A percentile compares a stretch with the other conserved stretches of the same genome.
phyloP scores from a whole-genome alignment of 176 grass and related monocot species.

The Oryza meridionalis region DNA sequence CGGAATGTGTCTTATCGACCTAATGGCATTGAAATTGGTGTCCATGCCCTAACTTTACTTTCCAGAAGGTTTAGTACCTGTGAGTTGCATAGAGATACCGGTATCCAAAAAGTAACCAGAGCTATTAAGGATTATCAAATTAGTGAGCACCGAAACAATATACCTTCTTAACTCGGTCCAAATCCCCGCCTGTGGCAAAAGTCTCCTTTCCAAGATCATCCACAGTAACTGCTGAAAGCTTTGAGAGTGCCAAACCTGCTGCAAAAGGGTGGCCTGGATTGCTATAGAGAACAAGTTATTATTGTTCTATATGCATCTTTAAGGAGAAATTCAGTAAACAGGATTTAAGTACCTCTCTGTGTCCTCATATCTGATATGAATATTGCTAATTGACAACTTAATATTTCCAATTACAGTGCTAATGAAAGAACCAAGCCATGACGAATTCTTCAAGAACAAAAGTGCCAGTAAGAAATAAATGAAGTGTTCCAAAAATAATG shows the following conservation, averaged over 20 bases:
- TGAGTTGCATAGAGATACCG: conserved; percentile 16
- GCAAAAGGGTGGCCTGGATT: conserved; percentile 95
- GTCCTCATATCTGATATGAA: conserved; percentile 98
- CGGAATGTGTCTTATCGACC: background rate
- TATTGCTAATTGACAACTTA: conserved; percentile 89
- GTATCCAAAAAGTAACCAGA: conserved; percentile 25
- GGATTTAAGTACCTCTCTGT: conserved; percentile 74
- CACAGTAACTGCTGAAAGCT: conserved; percentile 88
- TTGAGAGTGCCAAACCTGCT: conserved; percentile 81
- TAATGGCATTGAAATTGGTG: background rate
- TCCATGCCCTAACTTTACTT: conserved; percentile 25
- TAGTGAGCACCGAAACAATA: conserved; percentile 20
- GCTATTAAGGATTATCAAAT: conserved; percentile 25
- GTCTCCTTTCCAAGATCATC: conserved; percentile 89
- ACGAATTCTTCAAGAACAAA: conserved; percentile 69
- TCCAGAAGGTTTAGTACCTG: background rate
- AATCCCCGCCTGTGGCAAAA: conserved; percentile 90
- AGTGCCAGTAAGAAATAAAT: conserved; percentile 31
- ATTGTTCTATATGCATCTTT: conserved; percentile 31
- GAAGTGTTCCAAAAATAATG: background rate
- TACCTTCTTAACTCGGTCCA: conserved; percentile 88
- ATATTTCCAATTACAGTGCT: conserved; percentile 95
- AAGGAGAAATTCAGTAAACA: conserved; percentile 35
- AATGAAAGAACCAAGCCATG: conserved; percentile 94
- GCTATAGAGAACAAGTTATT: conserved; percentile 68